Evolutionary conservation across 805 yeast genomes (phyloP).

Genomic region (Henningerozyma blattae): DNA sequence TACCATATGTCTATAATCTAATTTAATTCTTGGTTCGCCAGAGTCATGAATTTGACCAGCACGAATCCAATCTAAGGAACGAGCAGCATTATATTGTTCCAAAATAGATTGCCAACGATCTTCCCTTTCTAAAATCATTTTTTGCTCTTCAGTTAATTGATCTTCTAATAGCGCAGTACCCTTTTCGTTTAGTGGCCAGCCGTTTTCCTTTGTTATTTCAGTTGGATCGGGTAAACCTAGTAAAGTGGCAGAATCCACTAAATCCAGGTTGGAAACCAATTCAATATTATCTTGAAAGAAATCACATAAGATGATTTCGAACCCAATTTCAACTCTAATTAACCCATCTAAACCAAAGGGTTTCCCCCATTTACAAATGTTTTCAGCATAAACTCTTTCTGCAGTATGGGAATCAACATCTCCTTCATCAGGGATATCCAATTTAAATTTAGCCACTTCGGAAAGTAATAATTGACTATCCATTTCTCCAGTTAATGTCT

Average conservation of each 20-base stretch:
- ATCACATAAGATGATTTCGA: constrained; percentile 50
- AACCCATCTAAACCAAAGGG: constrained; percentile 46
- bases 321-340: constrained; percentile 47
- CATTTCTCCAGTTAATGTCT: constrained; percentile 45
- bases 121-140: constrained; percentile 13
- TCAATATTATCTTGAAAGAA: constrained; percentile 35
- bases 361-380: constrained; percentile 43
- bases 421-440: constrained; percentile 5
- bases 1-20: constrained; percentile 41
- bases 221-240: constrained; percentile 29
- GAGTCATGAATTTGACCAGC: constrained; percentile 37
- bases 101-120: constrained; percentile 13
- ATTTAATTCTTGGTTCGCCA: constrained; percentile 35
- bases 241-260: constrained; percentile 27
- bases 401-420: constrained; percentile 20
- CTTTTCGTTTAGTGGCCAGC: constrained; percentile 21
- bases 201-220: constrained; percentile 12
- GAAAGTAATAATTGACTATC: constrained; percentile 40
- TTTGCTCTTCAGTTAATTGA: constrained; percentile 13
- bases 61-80: constrained; percentile 32
- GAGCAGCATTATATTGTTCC: constrained; percentile 18
- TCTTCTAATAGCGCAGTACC: constrained; percentile 10
- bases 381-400: constrained; percentile 37
- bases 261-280: constrained; percentile 33
- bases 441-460: constrained; percentile 12